These are phyloP conservation scores for Sphaerulina vaccinii DNA, from an alignment of 2,329 filamentous ascomycete genomes.

Conservation along the genomic window DNA sequence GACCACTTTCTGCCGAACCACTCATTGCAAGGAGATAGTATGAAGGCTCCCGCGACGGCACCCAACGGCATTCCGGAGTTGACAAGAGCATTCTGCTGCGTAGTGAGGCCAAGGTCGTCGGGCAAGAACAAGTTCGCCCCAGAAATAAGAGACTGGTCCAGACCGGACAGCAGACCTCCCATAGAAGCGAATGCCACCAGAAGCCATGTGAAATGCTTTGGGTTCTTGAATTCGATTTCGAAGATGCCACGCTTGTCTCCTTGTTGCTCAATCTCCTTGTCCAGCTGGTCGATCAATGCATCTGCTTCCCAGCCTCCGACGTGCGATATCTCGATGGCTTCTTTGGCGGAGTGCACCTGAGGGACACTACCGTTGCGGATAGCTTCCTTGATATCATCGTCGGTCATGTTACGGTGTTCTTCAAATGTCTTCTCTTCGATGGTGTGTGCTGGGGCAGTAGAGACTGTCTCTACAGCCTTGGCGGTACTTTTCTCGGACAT, in stretches of 20 bases:
- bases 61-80: slow-evolving; percentile 71
- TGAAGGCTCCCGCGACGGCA: slow-evolving; percentile 66
- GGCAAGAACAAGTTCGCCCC: slow-evolving; percentile 69
- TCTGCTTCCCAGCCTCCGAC: slow-evolving; percentile 45
- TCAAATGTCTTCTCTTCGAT: slow-evolving; percentile 26
- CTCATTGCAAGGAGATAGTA: slow-evolving; percentile 67
- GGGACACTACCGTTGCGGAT: slow-evolving; percentile 24
- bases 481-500: slow-evolving; percentile 27
- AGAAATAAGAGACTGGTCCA: slow-evolving; percentile 71
- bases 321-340: slow-evolving; percentile 37
- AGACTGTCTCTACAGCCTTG: slow-evolving; percentile 21
- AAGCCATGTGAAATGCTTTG: slow-evolving; percentile 65
- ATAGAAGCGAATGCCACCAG: slow-evolving; percentile 71
- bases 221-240: slow-evolving; percentile 60
- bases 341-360: slow-evolving; percentile 31
- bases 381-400: slow-evolving; percentile 30
- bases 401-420: slow-evolving; percentile 27
- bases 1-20: slow-evolving; percentile 65
- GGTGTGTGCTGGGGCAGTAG: slow-evolving; percentile 20
- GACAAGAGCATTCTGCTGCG: slow-evolving; percentile 62
- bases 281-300: slow-evolving; percentile 44
- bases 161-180: slow-evolving; percentile 69
- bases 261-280: slow-evolving; percentile 39
- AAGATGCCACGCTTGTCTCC: slow-evolving; percentile 47
- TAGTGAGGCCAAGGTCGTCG: slow-evolving; percentile 53